Evolutionary conservation across 2,329 filamentous ascomycete genomes (phyloP).

Genomic region (Cryphonectria carpinicola): DNA sequence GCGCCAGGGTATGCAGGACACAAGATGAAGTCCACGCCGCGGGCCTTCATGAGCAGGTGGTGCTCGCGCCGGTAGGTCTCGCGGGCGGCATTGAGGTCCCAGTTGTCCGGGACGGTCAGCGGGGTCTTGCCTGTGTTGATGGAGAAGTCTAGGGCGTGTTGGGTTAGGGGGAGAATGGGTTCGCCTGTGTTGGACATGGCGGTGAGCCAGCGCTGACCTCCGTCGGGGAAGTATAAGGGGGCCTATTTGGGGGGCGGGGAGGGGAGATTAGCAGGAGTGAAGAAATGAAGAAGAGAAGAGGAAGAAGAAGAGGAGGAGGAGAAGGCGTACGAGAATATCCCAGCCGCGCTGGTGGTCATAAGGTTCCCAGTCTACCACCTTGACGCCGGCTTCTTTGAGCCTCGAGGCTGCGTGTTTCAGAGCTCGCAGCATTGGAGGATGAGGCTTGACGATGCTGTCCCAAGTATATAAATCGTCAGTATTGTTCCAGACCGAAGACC

Average conservation of each 20-base stretch:
- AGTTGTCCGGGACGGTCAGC: conserved; percentile 23
- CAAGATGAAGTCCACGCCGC: conserved; percentile 29
- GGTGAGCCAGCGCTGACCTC: conserved; percentile 17
- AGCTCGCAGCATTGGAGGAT: conserved; percentile 26
- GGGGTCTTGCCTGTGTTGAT: conserved; percentile 14
- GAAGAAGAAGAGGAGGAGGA: background rate
- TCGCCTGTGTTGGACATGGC: conserved; percentile 27
- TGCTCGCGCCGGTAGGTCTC: conserved; percentile 27
- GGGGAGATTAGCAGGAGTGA: background rate
- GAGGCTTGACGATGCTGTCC: conserved; percentile 23
- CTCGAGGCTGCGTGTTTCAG: conserved; percentile 17
- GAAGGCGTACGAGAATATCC: conserved; percentile 18
- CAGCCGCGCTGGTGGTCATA: conserved; percentile 23
- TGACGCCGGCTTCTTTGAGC: conserved; percentile 23
- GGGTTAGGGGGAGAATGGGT: conserved; percentile 27
- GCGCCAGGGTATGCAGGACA: conserved; percentile 26
- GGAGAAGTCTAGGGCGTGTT: conserved; percentile 27
- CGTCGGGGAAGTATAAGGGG: conserved; percentile 19
- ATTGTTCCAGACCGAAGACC: too few relatives aligned
- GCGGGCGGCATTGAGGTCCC: conserved; percentile 18
- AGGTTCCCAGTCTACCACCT: conserved; percentile 29
- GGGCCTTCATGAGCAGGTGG: conserved; percentile 24
- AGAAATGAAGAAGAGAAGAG: background rate
- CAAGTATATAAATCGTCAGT: background rate
- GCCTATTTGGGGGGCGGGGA: background rate